Percentiles rank a stretch among this genome's conserved stretches.
These are phyloP conservation scores for Clonostachys sp. DNA, from an alignment of 2,329 filamentous ascomycete species.

Conservation along the genomic window DNA sequence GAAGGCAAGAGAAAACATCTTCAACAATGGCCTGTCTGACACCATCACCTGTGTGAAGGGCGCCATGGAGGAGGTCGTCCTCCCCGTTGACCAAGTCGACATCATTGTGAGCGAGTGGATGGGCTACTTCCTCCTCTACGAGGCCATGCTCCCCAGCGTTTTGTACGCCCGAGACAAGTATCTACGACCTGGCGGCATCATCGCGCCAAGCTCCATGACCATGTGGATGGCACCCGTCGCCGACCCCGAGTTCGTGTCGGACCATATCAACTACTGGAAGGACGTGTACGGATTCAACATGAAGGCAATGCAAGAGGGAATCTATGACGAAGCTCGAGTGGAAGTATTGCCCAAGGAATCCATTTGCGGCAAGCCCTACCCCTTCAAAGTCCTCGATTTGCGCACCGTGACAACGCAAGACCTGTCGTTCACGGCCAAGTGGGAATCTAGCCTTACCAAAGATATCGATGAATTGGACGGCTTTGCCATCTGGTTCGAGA, in stretches of 20 bases:
- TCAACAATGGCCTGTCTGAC: slow-evolving; percentile 70
- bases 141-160: slow-evolving; percentile 93
- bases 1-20: slow-evolving; percentile 80
- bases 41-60: slow-evolving; percentile 77
- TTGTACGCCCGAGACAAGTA: slow-evolving; percentile 85
- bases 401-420: slow-evolving; percentile 69
- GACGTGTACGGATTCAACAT: slow-evolving; percentile 95
- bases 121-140: slow-evolving; percentile 90
- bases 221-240: slow-evolving; percentile 78
- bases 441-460: slow-evolving; percentile 55
- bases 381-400: slow-evolving; percentile 74
- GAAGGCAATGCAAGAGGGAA: slow-evolving; percentile 79
- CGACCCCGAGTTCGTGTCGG: slow-evolving; percentile 71
- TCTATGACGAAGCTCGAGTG: slow-evolving; percentile 78
- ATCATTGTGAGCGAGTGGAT: slow-evolving; percentile 98
- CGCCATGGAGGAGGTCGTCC: slow-evolving; percentile 79
- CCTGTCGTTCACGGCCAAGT: slow-evolving; percentile 68
- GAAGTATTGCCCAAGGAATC: slow-evolving; percentile 61
- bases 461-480: slow-evolving; percentile 73
- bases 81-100: slow-evolving; percentile 79
- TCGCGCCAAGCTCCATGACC: slow-evolving; percentile 82
- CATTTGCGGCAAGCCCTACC: slow-evolving; percentile 53
- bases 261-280: slow-evolving; percentile 81
- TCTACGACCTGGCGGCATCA: slow-evolving; percentile 71
- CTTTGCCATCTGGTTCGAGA: slow-evolving; percentile 91